Conservation (phyloP, 371 early-diverging fungal genomes). For the Choanephora cucurbitarum region DNA sequence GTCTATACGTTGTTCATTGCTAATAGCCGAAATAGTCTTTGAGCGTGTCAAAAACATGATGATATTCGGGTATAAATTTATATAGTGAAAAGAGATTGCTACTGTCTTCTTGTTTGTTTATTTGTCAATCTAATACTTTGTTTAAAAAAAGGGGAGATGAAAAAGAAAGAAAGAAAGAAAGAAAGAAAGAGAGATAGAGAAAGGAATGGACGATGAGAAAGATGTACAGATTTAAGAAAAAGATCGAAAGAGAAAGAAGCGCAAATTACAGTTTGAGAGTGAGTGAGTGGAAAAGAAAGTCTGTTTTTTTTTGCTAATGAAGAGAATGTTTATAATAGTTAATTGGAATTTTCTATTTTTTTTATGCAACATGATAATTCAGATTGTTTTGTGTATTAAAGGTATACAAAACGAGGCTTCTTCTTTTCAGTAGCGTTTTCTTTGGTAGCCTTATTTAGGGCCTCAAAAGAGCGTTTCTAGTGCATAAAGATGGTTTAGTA, state of each 20-base stretch:
- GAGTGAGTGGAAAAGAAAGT: background rate
- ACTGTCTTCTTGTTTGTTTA: background rate
- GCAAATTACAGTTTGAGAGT: background rate
- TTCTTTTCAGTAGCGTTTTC: conserved; percentile 14
- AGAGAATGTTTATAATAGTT: conserved; percentile 25
- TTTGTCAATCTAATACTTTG: no score
- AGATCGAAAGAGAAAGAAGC: background rate
- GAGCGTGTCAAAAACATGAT: conserved; percentile 24
- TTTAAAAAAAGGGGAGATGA: background rate
- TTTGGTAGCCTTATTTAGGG: conserved; percentile 21
- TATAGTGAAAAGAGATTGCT: background rate
- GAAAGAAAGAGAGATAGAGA: background rate
- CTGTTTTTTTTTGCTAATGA: background rate
- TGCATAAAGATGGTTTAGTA: background rate
- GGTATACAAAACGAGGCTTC: conserved; percentile 41
- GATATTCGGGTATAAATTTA: background rate
- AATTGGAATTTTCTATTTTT: conserved; percentile 19
- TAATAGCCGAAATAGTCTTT: conserved; percentile 16
- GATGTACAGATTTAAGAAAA: conserved; percentile 2
- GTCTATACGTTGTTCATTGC: background rate
- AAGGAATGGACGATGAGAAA: conserved; percentile 1
- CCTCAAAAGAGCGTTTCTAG: conserved; percentile 41
- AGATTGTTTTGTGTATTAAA: conserved; percentile 26
- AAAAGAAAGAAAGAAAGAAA: no score
- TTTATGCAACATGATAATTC: background rate